Base-by-base conservation (phyloP, 768 basidiomycete species). In the Paxillus involutus region DNA sequence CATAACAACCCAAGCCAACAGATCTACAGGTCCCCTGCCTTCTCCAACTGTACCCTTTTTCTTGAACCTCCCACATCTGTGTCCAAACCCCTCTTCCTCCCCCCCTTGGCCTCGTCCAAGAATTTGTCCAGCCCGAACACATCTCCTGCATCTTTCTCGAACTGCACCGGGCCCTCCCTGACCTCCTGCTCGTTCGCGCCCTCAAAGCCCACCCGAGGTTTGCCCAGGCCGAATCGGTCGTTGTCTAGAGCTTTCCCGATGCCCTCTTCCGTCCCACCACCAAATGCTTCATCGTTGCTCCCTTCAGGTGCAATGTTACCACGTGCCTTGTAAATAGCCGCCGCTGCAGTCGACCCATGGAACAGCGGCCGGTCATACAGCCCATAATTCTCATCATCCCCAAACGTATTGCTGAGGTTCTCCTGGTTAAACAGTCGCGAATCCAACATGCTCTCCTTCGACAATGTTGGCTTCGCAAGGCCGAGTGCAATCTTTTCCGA, bases 401-500 rank as follows among this genome's bases (percentile, higher is more conserved):
- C 97, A 71, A 98, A 98, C 51, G 79, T 81, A 41, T 77, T 80
- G 0, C 85, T 80, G 43, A 96, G 77, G 8, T 91, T 86, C 67
- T 99, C 97, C 67, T 95, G 90, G 74, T 99, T 98, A 84, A 98
- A 99, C 53, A 99, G 74, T 48, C 97, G 88, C 26, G 94, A 95
- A 70, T 99, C 97, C 67, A 98, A 76, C 90, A 98, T 94, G 5
- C 91, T 88, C 73, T 99, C 97, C 71, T 99, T 99, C 36, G 94
- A 93, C 56, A 90, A 66, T 1, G 95, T 94, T 6, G 97, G 97
- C 71, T 98, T 99, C 32, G 97, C 97, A 45, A 99, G 84, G 37
- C 97, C 97, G 32, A 99, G 84, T 4, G 97, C 97, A 49, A 99
- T 87, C 79, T 99, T 98, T 75, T 99, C 97, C 2, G 97, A 99